Evolutionary conservation across 2,329 filamentous ascomycete genomes (phyloP).

Genomic region (Aspergillus sp.): DNA sequence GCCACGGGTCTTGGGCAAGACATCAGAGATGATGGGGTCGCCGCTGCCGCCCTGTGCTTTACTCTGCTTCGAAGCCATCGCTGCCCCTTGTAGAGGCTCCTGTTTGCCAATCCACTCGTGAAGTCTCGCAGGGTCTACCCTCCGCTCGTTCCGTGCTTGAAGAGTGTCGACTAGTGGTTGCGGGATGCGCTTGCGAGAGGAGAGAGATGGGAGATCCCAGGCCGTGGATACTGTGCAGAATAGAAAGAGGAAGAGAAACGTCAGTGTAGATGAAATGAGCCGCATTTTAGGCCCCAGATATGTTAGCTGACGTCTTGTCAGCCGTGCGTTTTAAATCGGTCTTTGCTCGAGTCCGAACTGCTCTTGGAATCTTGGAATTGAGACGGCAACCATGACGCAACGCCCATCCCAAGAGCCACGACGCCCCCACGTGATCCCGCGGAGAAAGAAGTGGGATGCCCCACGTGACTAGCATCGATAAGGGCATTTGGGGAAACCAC

Average conservation of each 20-base stretch:
- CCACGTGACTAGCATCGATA: constrained; percentile 32
- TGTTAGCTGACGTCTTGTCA: constrained; percentile 2
- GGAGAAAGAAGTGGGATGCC: constrained; percentile 14
- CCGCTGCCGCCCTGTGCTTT: constrained; percentile 30
- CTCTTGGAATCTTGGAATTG: background rate
- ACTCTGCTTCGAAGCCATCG: constrained; percentile 29
- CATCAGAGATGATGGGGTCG: constrained; percentile 76
- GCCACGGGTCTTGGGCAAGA: constrained; percentile 75
- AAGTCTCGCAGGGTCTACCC: constrained; percentile 19
- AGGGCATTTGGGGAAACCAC: constrained; percentile 23
- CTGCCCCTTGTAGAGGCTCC: constrained; percentile 31
- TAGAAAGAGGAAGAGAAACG: constrained; percentile 15
- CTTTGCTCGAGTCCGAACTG: background rate
- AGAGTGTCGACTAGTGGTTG: constrained; percentile 22
- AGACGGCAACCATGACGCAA: constrained; percentile 28
- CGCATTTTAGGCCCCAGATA: constrained; percentile 20
- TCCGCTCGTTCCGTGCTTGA: constrained; percentile 22
- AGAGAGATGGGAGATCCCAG: constrained; percentile 19
- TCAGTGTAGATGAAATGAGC: background rate
- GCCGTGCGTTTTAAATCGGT: background rate
- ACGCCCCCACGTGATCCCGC: constrained; percentile 19
- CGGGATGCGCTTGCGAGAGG: constrained; percentile 29
- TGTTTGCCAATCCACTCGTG: constrained; percentile 28
- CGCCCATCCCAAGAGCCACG: background rate
- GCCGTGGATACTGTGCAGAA: constrained; percentile 21